Percentiles rank a stretch among this genome's conserved stretches.
Evolutionary conservation across 495 filamentous ascomycete species (phyloP).

Genomic region (Aspergillus carlsbadensis): DNA sequence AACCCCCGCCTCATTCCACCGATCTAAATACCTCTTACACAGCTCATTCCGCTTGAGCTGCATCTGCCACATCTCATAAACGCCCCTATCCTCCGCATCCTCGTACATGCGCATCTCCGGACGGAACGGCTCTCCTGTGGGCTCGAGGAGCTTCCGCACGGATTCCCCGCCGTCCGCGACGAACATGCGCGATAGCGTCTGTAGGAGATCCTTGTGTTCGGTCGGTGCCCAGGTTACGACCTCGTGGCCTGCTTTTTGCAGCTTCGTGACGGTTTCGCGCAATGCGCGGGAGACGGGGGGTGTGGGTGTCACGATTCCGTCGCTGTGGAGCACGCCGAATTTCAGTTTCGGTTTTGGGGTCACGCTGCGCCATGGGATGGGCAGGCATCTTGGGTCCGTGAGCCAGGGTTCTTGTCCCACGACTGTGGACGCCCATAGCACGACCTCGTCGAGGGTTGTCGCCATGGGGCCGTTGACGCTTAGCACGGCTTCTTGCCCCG

Average conservation of each 20-base stretch:
- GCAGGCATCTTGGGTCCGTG: conserved; percentile 6
- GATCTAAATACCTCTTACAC: conserved; percentile 44
- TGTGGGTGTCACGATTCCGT: conserved; percentile 1
- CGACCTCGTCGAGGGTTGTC: conserved; percentile 3
- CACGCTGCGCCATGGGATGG: conserved; percentile 1
- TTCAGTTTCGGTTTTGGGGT: not conserved
- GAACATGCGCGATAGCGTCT: not conserved
- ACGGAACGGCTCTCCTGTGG: conserved; percentile 44
- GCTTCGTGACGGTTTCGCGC: not conserved
- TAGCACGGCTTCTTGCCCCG: conserved; percentile 7
- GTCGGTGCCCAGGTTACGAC: not conserved
- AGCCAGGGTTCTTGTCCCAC: conserved; percentile 12
- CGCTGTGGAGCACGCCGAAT: conserved; percentile 1
- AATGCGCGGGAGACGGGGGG: conserved; percentile 8
- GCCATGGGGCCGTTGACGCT: conserved; percentile 12
- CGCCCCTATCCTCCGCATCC: conserved; percentile 22
- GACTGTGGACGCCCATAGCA: conserved; percentile 5
- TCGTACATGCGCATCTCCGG: conserved; percentile 45
- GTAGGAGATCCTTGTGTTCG: not conserved
- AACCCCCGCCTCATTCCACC: conserved; percentile 33
- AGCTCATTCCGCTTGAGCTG: conserved; percentile 38
- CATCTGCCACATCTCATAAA: conserved; percentile 37
- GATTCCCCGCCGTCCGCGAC: conserved; percentile 8
- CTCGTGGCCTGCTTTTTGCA: conserved; percentile 5
- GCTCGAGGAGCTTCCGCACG: conserved; percentile 33